Conservation (phyloP, 1,284 basidiomycete species). For the Boletus subluridellus region DNA sequence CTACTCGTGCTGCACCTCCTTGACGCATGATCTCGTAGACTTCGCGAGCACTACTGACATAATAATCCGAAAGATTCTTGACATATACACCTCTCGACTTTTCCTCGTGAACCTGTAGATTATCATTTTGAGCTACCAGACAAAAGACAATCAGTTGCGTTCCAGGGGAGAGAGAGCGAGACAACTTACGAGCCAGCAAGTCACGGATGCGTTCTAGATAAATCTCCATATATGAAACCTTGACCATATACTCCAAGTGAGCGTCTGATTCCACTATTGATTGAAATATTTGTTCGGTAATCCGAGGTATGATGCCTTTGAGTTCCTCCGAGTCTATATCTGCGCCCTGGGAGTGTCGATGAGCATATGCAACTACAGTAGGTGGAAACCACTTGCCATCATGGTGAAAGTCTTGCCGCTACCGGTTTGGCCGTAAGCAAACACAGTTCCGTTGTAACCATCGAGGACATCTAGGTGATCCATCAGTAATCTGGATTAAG, state of each 20-base stretch:
- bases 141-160: neutral
- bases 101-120: slow-evolving; percentile 98
- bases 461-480: slow-evolving; percentile 82
- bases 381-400: slow-evolving; percentile 64
- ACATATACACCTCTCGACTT: slow-evolving; percentile 98
- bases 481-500: slow-evolving; percentile 20
- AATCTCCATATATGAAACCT: slow-evolving; percentile 99
- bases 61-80: slow-evolving; percentile 96
- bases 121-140: slow-evolving; percentile 89
- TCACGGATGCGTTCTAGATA: slow-evolving; percentile 98
- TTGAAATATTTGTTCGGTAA: slow-evolving; percentile 98
- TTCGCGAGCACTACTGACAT: slow-evolving; percentile 93
- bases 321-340: slow-evolving; percentile 92
- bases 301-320: slow-evolving; percentile 96
- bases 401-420: slow-evolving; percentile 96
- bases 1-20: slow-evolving; percentile 86
- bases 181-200: slow-evolving; percentile 83
- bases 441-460: slow-evolving; percentile 98
- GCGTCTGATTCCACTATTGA: slow-evolving; percentile 95
- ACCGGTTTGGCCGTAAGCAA: slow-evolving; percentile 99
- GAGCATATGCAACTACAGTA: slow-evolving; percentile 10
- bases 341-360: slow-evolving; percentile 63
- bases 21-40: slow-evolving; percentile 99
- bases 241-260: slow-evolving; percentile 97
- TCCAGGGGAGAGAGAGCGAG: neutral